A percentile compares a stretch with the other conserved stretches of the same genome.
Evolutionary conservation across 2,329 filamentous ascomycete species (phyloP).

Genomic region (Coniochaeta sp.): DNA sequence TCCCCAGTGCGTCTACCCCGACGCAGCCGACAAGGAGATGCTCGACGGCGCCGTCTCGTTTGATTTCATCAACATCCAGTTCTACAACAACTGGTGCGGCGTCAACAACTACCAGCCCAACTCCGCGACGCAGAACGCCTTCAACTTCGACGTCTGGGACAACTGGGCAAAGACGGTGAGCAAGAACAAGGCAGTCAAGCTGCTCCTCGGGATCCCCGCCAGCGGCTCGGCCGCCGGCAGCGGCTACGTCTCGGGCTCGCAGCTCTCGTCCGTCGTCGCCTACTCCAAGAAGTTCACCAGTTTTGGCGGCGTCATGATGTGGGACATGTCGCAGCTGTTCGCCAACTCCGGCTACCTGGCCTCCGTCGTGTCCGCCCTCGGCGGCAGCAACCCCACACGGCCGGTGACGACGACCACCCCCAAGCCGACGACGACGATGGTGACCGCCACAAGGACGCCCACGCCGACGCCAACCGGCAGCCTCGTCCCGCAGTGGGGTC

Average conservation of each 20-base stretch:
- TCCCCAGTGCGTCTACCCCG: constrained; percentile 63
- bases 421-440: constrained; percentile 6
- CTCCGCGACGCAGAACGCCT: constrained; percentile 38
- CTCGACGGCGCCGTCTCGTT: constrained; percentile 47
- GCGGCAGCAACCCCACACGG: constrained; percentile 4
- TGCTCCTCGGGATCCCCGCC: constrained; percentile 56
- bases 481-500: constrained; percentile 15
- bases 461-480: constrained; percentile 3
- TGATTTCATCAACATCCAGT: constrained; percentile 58
- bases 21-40: constrained; percentile 49
- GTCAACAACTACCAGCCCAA: constrained; percentile 42
- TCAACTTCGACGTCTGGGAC: constrained; percentile 60
- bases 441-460: background rate
- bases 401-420: constrained; percentile 6
- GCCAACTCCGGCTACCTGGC: constrained; percentile 50
- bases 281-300: constrained; percentile 48
- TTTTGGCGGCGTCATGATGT: constrained; percentile 64
- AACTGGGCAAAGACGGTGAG: constrained; percentile 53
- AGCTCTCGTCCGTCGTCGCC: constrained; percentile 41
- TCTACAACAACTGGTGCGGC: constrained; percentile 65
- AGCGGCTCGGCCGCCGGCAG: constrained; percentile 45
- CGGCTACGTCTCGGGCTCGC: constrained; percentile 44
- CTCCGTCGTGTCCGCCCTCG: constrained; percentile 29
- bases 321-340: constrained; percentile 58
- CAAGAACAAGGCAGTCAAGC: constrained; percentile 52